These are phyloP conservation scores for Naganishia sp. DNA, from an alignment of 1,284 basidiomycete species.

Conservation along the genomic window DNA sequence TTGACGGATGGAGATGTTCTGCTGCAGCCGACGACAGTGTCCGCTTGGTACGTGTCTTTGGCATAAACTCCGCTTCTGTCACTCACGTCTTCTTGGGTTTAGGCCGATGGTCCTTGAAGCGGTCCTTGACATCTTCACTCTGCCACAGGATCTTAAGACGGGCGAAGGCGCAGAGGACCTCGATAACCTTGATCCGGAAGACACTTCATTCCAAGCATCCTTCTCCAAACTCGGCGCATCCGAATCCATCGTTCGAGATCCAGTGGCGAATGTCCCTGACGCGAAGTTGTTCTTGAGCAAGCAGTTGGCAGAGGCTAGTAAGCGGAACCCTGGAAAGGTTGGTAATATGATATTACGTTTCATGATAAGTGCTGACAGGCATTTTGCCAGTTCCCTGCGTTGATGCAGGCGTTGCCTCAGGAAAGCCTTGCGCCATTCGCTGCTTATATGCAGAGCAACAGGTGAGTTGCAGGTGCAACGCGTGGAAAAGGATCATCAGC, in stretches of 20 bases:
- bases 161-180: constrained; percentile 58
- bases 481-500: background rate
- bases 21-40: constrained; percentile 64
- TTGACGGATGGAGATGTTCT: constrained; percentile 72
- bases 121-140: constrained; percentile 73
- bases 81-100: background rate
- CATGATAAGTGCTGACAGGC: no score
- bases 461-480: constrained; percentile 1
- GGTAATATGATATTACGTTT: background rate
- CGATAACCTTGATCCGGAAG: constrained; percentile 74
- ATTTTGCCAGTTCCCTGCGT: constrained; percentile 7
- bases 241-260: constrained; percentile 53
- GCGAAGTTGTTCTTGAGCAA: constrained; percentile 51
- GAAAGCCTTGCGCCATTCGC: constrained; percentile 23
- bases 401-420: constrained; percentile 30
- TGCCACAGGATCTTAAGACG: constrained; percentile 66
- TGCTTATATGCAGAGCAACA: constrained; percentile 28
- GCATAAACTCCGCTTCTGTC: background rate
- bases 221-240: constrained; percentile 89
- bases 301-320: constrained; percentile 46
- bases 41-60: constrained; percentile 64
- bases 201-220: constrained; percentile 86
- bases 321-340: constrained; percentile 48
- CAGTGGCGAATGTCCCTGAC: constrained; percentile 53
- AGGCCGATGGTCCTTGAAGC: constrained; percentile 72